Evolutionary conservation across 805 yeast genomes (phyloP).

Genomic region (Wickerhamomyces subpelliculosus): DNA sequence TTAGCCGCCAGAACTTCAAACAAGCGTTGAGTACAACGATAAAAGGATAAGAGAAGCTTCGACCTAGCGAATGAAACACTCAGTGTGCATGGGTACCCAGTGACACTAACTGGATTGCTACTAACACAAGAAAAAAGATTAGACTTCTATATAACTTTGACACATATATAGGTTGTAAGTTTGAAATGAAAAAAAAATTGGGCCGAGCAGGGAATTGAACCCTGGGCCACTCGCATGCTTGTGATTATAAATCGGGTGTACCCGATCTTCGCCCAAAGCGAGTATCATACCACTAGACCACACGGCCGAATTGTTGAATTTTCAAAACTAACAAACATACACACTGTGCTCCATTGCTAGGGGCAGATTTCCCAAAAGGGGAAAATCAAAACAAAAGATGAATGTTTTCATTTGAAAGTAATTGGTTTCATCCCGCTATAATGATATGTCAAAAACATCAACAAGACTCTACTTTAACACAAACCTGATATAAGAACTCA

Average conservation of each 20-base stretch:
- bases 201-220: slow-evolving; percentile 29
- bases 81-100: too few species aligned
- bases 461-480: too few species aligned
- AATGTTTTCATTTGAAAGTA: not conserved
- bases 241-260: slow-evolving; percentile 6
- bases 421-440: not conserved
- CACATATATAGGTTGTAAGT: too few species aligned
- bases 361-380: not conserved
- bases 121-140: too few species aligned
- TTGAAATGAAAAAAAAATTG: slow-evolving; percentile 11
- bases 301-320: slow-evolving; percentile 17
- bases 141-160: too few species aligned
- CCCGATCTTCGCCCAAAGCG: slow-evolving; percentile 25
- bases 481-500: too few species aligned
- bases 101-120: too few species aligned
- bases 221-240: slow-evolving; percentile 27
- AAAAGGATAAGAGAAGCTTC: too few species aligned
- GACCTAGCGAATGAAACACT: too few species aligned
- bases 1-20: too few species aligned
- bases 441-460: not conserved
- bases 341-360: slow-evolving; percentile 2
- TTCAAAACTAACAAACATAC: not conserved
- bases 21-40: too few species aligned
- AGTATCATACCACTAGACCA: slow-evolving; percentile 29
- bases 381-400: slow-evolving; percentile 1